These are phyloP conservation scores for Coleophoma cylindrospora DNA, from an alignment of 2,329 filamentous ascomycete species.

Conservation along the genomic window DNA sequence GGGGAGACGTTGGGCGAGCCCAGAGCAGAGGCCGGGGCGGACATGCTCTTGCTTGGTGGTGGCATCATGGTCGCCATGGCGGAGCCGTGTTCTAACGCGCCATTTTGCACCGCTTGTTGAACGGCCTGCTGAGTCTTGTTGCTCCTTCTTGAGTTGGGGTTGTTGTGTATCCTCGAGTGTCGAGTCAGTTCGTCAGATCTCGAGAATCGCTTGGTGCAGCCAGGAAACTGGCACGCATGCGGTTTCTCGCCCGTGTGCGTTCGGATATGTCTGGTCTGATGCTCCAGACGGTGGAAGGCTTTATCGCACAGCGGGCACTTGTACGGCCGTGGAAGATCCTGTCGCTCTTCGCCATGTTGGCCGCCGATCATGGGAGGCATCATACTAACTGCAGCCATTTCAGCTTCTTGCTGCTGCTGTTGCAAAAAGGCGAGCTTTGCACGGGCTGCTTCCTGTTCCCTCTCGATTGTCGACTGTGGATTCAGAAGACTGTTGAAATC, in stretches of 20 bases:
- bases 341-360: conserved; percentile 29
- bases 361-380: conserved; percentile 27
- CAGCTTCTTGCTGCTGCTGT: conserved; percentile 30
- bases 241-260: conserved; percentile 98
- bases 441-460: conserved; percentile 24
- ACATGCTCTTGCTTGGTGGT: conserved; percentile 75
- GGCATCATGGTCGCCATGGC: conserved; percentile 65
- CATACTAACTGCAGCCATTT: conserved; percentile 46
- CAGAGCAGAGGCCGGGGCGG: conserved; percentile 79
- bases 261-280: conserved; percentile 86
- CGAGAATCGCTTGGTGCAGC: conserved; percentile 96
- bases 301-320: conserved; percentile 98
- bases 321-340: conserved; percentile 88
- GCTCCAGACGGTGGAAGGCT: conserved; percentile 96
- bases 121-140: conserved; percentile 65
- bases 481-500: conserved; percentile 75
- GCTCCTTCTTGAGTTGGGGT: conserved; percentile 90
- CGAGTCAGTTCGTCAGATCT: conserved; percentile 94
- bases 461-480: conserved; percentile 39
- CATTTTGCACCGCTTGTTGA: conserved; percentile 41
- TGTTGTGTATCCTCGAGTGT: conserved; percentile 98
- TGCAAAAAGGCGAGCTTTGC: conserved; percentile 24
- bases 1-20: conserved; percentile 95
- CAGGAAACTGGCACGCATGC: conserved; percentile 90
- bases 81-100: conserved; percentile 44